A percentile compares a stretch with the other conserved stretches of the same genome.
These are phyloP conservation scores for Nitzschia sp. DNA, from an alignment of 108 stramenopile genomes.

Conservation along the genomic window DNA sequence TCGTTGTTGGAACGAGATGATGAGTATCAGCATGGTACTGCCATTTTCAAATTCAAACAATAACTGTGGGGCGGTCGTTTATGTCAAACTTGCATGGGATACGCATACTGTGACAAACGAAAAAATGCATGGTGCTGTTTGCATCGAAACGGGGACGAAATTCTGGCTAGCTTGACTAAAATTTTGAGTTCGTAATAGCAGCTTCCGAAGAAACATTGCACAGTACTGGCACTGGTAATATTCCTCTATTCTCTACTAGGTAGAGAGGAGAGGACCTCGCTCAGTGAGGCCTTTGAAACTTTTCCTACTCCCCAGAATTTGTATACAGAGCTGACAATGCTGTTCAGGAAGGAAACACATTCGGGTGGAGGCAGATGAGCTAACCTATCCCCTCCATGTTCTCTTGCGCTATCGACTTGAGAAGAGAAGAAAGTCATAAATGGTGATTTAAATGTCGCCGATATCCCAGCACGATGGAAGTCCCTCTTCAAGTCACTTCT, in stretches of 20 bases:
- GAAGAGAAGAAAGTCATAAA: constrained; percentile 64
- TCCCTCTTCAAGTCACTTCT: constrained; percentile 63
- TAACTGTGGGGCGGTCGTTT: neutral
- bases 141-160: too few species aligned
- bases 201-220: too few species aligned
- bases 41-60: neutral
- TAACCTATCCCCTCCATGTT: constrained; percentile 88
- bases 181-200: too few species aligned
- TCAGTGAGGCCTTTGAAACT: constrained; percentile 36
- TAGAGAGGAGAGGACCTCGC: too few species aligned
- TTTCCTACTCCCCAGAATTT: constrained; percentile 45
- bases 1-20: constrained; percentile 21
- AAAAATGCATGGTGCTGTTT: too few species aligned
- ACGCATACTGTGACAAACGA: too few species aligned
- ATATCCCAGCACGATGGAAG: constrained; percentile 82
- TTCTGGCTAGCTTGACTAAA: too few species aligned
- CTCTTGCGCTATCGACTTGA: constrained; percentile 83
- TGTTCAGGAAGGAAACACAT: constrained; percentile 53
- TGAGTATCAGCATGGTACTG: constrained; percentile 15
- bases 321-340: constrained; percentile 77
- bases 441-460: constrained; percentile 56
- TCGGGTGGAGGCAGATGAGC: constrained; percentile 88
- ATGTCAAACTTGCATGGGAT: too few species aligned
- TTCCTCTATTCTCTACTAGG: too few species aligned
- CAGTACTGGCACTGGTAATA: too few species aligned